phyloP scores from a whole-genome alignment of 768 basidiomycete species.

The Russula abietina region DNA sequence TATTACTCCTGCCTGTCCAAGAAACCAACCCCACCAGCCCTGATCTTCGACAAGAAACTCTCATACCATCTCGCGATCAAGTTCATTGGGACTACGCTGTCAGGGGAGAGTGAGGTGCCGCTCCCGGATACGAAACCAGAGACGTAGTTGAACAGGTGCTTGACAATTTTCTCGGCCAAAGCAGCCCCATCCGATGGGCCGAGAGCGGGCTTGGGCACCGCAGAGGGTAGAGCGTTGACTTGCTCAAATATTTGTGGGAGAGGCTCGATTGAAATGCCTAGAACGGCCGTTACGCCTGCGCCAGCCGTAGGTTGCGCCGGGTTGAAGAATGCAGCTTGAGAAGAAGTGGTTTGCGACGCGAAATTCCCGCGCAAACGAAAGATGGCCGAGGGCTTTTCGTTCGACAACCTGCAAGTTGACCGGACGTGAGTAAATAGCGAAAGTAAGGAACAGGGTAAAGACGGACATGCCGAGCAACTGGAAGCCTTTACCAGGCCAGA shows the following conservation, averaged over 20 bases:
- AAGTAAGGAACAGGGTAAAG: not conserved
- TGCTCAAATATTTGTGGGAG: constrained; percentile 55
- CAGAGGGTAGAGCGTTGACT: constrained; percentile 41
- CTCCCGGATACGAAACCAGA: constrained; percentile 48
- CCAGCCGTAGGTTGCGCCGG: constrained; percentile 27
- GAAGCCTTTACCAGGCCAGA: constrained; percentile 83
- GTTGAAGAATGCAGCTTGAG: constrained; percentile 32
- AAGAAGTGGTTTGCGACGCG: constrained; percentile 32
- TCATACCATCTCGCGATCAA: constrained; percentile 70
- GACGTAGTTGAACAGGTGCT: constrained; percentile 70
- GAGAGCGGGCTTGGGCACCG: constrained; percentile 28
- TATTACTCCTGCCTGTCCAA: constrained; percentile 41
- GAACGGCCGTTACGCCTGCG: constrained; percentile 52
- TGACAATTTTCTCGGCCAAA: constrained; percentile 64
- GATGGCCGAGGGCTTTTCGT: constrained; percentile 85
- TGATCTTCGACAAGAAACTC: constrained; percentile 52
- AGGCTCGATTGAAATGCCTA: constrained; percentile 79
- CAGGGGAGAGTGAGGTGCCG: constrained; percentile 41
- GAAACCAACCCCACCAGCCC: constrained; percentile 53
- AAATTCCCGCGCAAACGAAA: constrained; percentile 73
- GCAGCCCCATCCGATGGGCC: constrained; percentile 41
- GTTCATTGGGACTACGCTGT: constrained; percentile 55
- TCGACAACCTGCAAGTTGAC: constrained; percentile 59
- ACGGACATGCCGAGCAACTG: constrained; percentile 80
- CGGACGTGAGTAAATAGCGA: not conserved